Evolutionary conservation across 176 grass and related monocot genomes (phyloP), one percentile per base, ranked within the genome.

Genomic region (Eleusine coracana): DNA sequence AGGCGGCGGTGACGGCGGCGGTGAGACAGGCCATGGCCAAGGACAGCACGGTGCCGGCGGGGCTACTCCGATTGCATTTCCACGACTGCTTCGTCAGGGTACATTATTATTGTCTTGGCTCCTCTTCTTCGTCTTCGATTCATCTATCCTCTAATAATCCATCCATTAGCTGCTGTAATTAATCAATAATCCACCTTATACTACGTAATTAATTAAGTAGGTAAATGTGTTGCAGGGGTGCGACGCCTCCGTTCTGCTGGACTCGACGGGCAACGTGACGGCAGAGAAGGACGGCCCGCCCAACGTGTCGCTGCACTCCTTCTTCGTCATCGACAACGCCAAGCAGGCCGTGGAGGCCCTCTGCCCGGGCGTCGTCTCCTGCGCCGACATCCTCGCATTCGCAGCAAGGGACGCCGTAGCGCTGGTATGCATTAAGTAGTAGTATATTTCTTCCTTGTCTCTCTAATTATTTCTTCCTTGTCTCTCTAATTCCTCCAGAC

Each of bases 41-140:
- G 13, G 95, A 98, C 83, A 73, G 82, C 7, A 98, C 92, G 0
- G 92, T 95, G 66, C 90, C 95, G 4, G 95, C 92, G 2, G 92
- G 81, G 28, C 63, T 95, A 20, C 92, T 98, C 49, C 86, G 95
- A 7, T 48, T 98, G 88, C 95, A 97, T 70, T 97, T 97, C 92
- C 95, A 97, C 68, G 95, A 97, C 70, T 97, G 95, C 86, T 94
- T 97, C 64, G 86, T 97, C 42, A 81, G 95, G 88, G 94, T 89
- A 70, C 44, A 2, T 66, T n/a, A 20, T 64, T 17, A 1, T 10
- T 31, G 9, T 27, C 3, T 66, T 25, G 5, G 17, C n/a, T 64
- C 17, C 1, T 10, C 21, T 31, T 10, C 6, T 39, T 50, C 48
- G 15, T 13, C 42, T 10, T 45, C 42, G 4, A 45, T 45, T 10